Conservation (phyloP, 78 protist genomes). For the Trichosphaerium sp. region DNA sequence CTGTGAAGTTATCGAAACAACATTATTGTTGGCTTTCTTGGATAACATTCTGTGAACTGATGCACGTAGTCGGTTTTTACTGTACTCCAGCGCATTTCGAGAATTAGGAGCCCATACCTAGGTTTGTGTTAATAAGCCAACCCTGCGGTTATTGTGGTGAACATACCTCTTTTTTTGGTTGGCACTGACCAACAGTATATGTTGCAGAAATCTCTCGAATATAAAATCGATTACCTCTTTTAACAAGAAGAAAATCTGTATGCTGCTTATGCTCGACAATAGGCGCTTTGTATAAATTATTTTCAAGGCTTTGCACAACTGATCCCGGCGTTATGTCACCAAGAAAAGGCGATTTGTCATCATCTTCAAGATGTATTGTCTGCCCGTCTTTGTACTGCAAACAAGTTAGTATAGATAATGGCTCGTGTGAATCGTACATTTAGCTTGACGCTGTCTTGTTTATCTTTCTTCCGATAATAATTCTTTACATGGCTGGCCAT, state of each 20-base stretch:
- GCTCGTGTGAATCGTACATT: slow-evolving; percentile 5
- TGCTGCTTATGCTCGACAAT: slow-evolving; percentile 19
- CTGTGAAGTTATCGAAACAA: too few relatives aligned
- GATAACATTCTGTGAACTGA: slow-evolving; percentile 23
- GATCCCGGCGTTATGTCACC: slow-evolving; percentile 45
- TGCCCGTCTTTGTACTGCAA: slow-evolving; percentile 61
- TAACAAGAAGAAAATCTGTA: slow-evolving; percentile 50
- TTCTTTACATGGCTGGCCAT: slow-evolving; percentile 43
- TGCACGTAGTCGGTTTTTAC: slow-evolving; percentile 33
- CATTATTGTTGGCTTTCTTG: too few relatives aligned
- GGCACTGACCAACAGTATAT: slow-evolving; percentile 41
- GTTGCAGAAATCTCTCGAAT: slow-evolving; percentile 33
- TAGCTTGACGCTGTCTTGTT: too few relatives aligned
- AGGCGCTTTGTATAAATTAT: slow-evolving; percentile 54
- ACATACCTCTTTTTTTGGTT: slow-evolving; percentile 45
- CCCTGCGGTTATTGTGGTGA: too few relatives aligned
- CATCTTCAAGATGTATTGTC: slow-evolving; percentile 14
- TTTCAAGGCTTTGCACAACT: slow-evolving; percentile 17
- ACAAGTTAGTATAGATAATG: too few relatives aligned
- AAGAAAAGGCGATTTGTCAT: slow-evolving; percentile 50
- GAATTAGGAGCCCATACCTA: slow-evolving; percentile 46
- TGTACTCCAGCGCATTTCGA: slow-evolving; percentile 12
- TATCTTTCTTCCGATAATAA: slow-evolving; percentile 19
- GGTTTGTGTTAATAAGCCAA: too few relatives aligned
- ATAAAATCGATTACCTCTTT: too few relatives aligned